Percentiles rank a stretch among this genome's conserved stretches.
Evolutionary conservation across 345 rosid species (phyloP).

Genomic region (Bruguiera parviflora): DNA sequence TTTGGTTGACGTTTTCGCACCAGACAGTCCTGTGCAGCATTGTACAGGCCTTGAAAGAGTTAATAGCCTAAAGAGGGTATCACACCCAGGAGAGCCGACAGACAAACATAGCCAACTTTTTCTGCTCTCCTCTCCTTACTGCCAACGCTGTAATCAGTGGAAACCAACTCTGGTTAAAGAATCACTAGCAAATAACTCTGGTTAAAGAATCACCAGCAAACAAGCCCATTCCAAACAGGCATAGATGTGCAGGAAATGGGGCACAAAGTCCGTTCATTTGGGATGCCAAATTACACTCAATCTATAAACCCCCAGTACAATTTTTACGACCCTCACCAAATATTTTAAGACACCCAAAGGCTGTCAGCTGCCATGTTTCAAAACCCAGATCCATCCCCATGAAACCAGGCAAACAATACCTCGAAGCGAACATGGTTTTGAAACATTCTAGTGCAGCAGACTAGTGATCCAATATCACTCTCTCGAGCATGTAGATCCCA

Average conservation of each 20-base stretch:
- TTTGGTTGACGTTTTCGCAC: no score
- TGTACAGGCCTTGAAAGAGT: no score
- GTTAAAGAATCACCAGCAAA: slow-evolving; percentile 2
- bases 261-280: not conserved
- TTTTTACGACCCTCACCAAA: slow-evolving; percentile 24
- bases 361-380: slow-evolving; percentile 14
- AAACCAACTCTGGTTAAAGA: not conserved
- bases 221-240: not conserved
- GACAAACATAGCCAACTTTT: no score
- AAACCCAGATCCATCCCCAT: slow-evolving; percentile 25
- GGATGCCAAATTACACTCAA: slow-evolving; percentile 18
- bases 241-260: not conserved
- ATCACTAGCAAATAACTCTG: not conserved
- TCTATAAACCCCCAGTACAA: slow-evolving; percentile 13
- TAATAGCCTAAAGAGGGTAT: no score
- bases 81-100: no score
- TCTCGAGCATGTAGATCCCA: not conserved
- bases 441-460: slow-evolving; percentile 5
- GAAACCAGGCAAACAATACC: slow-evolving; percentile 19
- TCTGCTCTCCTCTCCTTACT: no score
- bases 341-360: slow-evolving; percentile 7
- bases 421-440: slow-evolving; percentile 30
- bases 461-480: not conserved
- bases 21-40: no score
- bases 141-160: no score